Evolutionary conservation across 345 rosid genomes (phyloP).

Genomic region (Euphorbia lathyris): DNA sequence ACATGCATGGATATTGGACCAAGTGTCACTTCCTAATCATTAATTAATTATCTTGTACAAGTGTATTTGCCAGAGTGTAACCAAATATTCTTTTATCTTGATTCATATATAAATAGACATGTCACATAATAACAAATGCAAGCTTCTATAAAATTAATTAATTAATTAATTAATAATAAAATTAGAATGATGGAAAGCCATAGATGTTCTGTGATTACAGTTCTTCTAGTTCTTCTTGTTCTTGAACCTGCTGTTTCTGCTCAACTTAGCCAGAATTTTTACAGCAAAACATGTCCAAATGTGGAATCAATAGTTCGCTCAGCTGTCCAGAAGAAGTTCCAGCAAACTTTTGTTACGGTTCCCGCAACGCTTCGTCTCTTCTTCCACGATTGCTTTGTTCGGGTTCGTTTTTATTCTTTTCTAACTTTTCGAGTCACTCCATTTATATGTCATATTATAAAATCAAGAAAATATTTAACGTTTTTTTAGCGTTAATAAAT

Average conservation of each 20-base stretch:
- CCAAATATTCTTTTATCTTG: too few relatives aligned
- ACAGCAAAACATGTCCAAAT: slow-evolving; percentile 47
- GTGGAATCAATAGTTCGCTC: slow-evolving; percentile 54
- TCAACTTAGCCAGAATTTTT: slow-evolving; percentile 39
- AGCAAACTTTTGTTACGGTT: slow-evolving; percentile 60
- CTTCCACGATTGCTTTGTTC: slow-evolving; percentile 66
- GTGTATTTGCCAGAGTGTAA: too few relatives aligned
- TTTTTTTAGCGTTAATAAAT: too few relatives aligned
- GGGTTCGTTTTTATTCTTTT: slow-evolving; percentile 29
- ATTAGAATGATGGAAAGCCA: not conserved
- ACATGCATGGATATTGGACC: too few relatives aligned
- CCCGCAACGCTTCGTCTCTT: slow-evolving; percentile 57
- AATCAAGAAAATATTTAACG: too few relatives aligned
- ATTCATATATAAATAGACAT: too few relatives aligned
- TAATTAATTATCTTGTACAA: too few relatives aligned
- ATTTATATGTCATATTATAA: too few relatives aligned
- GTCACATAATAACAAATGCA: too few relatives aligned
- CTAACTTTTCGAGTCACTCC: not conserved
- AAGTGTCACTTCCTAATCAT: too few relatives aligned
- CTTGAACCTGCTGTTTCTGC: slow-evolving; percentile 26
- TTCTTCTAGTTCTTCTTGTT: slow-evolving; percentile 10
- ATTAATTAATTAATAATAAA: too few relatives aligned
- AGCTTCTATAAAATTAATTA: too few relatives aligned
- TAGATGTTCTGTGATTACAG: not conserved
- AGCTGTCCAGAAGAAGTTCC: slow-evolving; percentile 49